Evolutionary conservation across 164 flowering plant genomes (phyloP).

Genomic region (Litsea cubeba): DNA sequence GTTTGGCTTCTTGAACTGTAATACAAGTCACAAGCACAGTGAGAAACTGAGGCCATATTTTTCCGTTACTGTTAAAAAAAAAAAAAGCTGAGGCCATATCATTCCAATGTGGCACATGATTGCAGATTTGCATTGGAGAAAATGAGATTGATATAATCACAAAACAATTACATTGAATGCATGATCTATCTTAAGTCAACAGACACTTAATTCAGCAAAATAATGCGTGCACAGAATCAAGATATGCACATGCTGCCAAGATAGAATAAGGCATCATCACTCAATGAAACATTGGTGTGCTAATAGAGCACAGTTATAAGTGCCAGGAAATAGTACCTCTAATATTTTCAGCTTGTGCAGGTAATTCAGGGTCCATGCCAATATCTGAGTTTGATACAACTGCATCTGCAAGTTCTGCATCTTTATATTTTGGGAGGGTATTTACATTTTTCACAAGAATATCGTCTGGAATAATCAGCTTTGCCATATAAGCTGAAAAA

Average conservation of each 20-base stretch:
- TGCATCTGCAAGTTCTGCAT: constrained; percentile 9
- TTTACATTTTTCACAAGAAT: constrained; percentile 16
- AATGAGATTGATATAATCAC: too few relatives aligned
- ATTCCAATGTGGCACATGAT: too few relatives aligned
- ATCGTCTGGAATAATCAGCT: constrained; percentile 29
- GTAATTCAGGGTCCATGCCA: constrained; percentile 18
- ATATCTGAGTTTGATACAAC: constrained; percentile 12
- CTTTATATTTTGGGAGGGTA: constrained; percentile 19
- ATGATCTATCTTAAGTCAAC: too few relatives aligned
- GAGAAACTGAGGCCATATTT: too few relatives aligned
- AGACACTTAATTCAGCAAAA: neutral
- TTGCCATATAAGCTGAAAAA: constrained; percentile 46
- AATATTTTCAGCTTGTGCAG: constrained; percentile 20
- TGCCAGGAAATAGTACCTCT: constrained; percentile 31
- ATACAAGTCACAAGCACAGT: too few relatives aligned
- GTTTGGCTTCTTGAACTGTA: too few relatives aligned
- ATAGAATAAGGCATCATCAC: neutral
- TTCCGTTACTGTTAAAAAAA: too few relatives aligned
- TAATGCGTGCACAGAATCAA: neutral
- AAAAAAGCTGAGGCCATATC: too few relatives aligned
- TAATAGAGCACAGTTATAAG: neutral
- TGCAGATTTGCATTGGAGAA: too few relatives aligned
- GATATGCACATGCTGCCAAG: neutral
- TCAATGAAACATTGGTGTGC: neutral
- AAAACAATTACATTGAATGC: too few relatives aligned